Evolutionary conservation across 768 basidiomycete species (phyloP), one percentile per base, ranked within the genome.

Genomic region (Ramaria sp.): DNA sequence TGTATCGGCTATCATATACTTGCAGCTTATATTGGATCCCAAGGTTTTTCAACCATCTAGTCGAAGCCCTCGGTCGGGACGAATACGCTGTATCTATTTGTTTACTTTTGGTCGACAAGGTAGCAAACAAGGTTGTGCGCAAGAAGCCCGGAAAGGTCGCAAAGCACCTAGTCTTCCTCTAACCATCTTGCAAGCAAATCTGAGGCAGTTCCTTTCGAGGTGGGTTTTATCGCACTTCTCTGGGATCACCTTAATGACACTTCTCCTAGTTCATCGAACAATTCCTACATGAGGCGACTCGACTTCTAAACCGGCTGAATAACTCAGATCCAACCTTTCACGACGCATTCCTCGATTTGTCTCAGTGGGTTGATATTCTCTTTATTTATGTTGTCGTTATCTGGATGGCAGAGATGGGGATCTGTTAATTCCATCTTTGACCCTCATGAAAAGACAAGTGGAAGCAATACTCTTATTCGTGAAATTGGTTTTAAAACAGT

Each of bases 11-110:
- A 49, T 22, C 51, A 9, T 7, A 9, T 13, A 52, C 27, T 44
- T 25, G 56, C 64, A 22, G n/a, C n/a, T n/a, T n/a, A n/a, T n/a
- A 64, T 25, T 0, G 16, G 20, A 10, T 20, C 13, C 5, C 4
- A 57, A 94, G 91, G 53, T 95, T 99, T 70, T 97, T 93, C 68
- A 73, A 81, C 2, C 91, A 94, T 63, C 77, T 99, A 13, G 78
- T 88, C 20, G 82, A 89, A 52, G 83, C 86, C 1, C 76, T 98
- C 18, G 93, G 90, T 2, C 71, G 83, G 6, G 69, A 75, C 7
- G 82, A 90, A 27, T 99, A 94, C 72, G 69, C 95, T 42, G 75
- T 88, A 0, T 85, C 92, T 0, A 66, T 96, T 13, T 81, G 77
- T 52, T 86, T 96, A 81, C 78, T 97, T 0, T 73, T 98, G 22